Evolutionary conservation across 2,329 filamentous ascomycete species (phyloP), one percentile per base, ranked within the genome.

Genomic region (Penicillium sp.): DNA sequence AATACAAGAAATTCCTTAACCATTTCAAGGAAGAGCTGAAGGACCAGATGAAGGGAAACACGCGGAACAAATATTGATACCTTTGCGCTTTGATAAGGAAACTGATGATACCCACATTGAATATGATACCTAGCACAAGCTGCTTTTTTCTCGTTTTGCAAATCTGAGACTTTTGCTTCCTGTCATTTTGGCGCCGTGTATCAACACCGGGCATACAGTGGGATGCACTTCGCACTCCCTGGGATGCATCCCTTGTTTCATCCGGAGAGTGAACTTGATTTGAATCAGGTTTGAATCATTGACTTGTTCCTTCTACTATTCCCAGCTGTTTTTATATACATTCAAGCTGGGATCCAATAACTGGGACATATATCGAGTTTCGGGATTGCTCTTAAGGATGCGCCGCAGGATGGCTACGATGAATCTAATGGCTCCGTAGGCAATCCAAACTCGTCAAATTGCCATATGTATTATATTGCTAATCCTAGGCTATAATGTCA

Each of bases 21-120:
- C 67, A 74, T 46, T 77, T 77, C 62, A 75, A 69, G 61, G 74
- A 77, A 58, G 75, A 77, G 54, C 60, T 77, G 45, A 72, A 73
- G 62, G 72, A 74, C 43, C 75, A 76, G 44, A 63, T 75, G 38
- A 76, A 73, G 53, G 72, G 73, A 31, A 72, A 70, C 28, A 67
- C 71, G 14, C 62, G 64, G 31, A 70, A 69, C 40, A 71, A 70
- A 49, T 45, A 61, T 17, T 73, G 47, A 69, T 47, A 55, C 42
- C 37, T 44, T 56, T 46, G 55, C 52, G 51, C 59, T 55, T 44
- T 55, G 35, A 50, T 51, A 45, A 37, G 33, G 33, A 51, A 30
- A 51, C 47, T 30, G 33, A 55, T 51, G 53, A 55, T 55, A 55
- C 53, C 53, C 53, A 51, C 22, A 38, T 35, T 40, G 16, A 55